phyloP scores from a whole-genome alignment of 805 yeast species.

The Sugiyamaella qingdaonensis region DNA sequence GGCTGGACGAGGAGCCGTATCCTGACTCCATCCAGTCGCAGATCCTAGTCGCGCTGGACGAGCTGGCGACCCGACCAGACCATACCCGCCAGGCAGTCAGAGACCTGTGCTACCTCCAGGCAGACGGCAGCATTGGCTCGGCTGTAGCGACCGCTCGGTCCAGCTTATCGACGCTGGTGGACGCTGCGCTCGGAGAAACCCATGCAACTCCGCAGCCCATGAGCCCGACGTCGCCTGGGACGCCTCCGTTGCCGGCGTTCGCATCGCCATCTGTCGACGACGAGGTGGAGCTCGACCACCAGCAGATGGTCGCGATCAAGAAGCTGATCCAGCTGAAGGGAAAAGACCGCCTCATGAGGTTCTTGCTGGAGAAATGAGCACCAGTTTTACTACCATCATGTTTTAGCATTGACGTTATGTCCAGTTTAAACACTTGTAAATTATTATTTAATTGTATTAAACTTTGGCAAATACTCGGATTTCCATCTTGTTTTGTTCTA shows the following conservation, averaged over 20 bases:
- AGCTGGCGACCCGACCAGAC: conserved; percentile 25
- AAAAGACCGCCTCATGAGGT: conserved; percentile 55
- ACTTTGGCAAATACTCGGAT: neutral
- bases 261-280: conserved; percentile 11
- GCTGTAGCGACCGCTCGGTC: conserved; percentile 27
- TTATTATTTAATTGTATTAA: neutral
- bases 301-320: conserved; percentile 52
- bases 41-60: conserved; percentile 37
- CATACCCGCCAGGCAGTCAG: conserved; percentile 31
- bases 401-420: neutral
- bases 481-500: neutral
- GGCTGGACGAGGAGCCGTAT: conserved; percentile 29
- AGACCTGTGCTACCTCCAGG: conserved; percentile 35
- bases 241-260: neutral
- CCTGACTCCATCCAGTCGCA: conserved; percentile 31
- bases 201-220: conserved; percentile 26
- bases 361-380: conserved; percentile 36
- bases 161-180: conserved; percentile 28
- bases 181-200: conserved; percentile 34
- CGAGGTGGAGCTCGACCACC: conserved; percentile 39
- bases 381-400: neutral
- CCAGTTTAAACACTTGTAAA: neutral
- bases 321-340: conserved; percentile 66
- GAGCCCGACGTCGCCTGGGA: conserved; percentile 1
- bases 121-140: conserved; percentile 33